Percentiles rank a stretch among this genome's conserved stretches.
phyloP scores from a whole-genome alignment of 2,329 filamentous ascomycete species.

The Fusarium duplospermum region DNA sequence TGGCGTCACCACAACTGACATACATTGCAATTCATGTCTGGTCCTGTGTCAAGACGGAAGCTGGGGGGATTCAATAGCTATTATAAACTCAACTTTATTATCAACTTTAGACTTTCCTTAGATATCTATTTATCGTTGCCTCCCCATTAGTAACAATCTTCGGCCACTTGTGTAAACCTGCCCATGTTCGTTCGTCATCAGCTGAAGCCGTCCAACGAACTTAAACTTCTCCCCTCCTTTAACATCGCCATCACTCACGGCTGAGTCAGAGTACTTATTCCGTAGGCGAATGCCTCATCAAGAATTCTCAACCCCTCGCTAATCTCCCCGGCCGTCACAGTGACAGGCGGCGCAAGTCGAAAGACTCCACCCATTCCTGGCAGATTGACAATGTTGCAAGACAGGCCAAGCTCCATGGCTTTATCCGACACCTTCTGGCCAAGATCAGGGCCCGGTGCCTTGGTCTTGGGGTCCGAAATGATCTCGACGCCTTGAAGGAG shows the following conservation, averaged over 20 bases:
- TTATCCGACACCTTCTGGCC: constrained; percentile 56
- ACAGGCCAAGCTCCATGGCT: constrained; percentile 59
- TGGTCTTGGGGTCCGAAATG: constrained; percentile 54
- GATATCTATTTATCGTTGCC: not conserved
- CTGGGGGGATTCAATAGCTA: too few relatives aligned
- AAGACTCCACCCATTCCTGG: constrained; percentile 62
- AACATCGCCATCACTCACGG: not conserved
- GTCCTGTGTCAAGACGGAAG: not conserved
- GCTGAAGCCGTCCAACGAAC: not conserved
- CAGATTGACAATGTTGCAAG: constrained; percentile 61
- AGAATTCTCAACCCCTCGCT: constrained; percentile 60
- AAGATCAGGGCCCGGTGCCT: constrained; percentile 56
- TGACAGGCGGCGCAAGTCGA: constrained; percentile 63
- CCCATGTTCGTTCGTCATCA: not conserved
- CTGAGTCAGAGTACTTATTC: not conserved
- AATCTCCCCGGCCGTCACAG: constrained; percentile 57
- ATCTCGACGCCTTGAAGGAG: constrained; percentile 64
- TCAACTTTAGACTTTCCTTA: not conserved
- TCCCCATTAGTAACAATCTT: not conserved
- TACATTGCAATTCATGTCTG: not conserved
- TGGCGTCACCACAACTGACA: not conserved
- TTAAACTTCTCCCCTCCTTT: not conserved
- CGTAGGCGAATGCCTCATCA: constrained; percentile 58
- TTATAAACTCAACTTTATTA: not conserved
- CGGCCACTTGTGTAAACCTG: too few relatives aligned